Conservation (phyloP, 495 filamentous ascomycete genomes). For the Staphylotrichum longicolle region DNA sequence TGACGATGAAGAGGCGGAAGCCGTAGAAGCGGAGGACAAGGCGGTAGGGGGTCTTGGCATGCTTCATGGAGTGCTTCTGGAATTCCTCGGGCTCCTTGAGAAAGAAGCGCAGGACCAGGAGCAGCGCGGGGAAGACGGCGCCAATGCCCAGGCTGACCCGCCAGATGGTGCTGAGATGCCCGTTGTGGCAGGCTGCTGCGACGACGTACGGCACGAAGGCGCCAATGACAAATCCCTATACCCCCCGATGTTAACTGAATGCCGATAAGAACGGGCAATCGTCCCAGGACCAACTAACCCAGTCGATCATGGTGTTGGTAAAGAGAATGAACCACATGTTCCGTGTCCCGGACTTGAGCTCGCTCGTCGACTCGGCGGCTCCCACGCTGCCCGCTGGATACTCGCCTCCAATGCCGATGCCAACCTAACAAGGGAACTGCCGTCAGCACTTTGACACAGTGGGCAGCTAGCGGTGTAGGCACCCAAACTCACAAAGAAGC, state of each 20-base stretch:
- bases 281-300: slow-evolving; percentile 29
- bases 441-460: background rate
- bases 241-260: background rate
- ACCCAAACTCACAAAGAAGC: slow-evolving; percentile 68
- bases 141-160: slow-evolving; percentile 74
- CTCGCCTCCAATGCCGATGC: slow-evolving; percentile 65
- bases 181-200: slow-evolving; percentile 63
- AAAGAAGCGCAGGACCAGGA: slow-evolving; percentile 72
- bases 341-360: slow-evolving; percentile 73
- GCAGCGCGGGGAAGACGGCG: slow-evolving; percentile 69
- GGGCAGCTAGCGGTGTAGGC: no score
- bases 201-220: slow-evolving; percentile 71
- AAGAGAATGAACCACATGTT: slow-evolving; percentile 93
- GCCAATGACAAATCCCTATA: slow-evolving; percentile 65
- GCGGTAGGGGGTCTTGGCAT: slow-evolving; percentile 55
- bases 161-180: slow-evolving; percentile 73
- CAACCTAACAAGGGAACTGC: slow-evolving; percentile 36
- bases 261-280: slow-evolving; percentile 10
- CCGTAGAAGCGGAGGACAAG: slow-evolving; percentile 59
- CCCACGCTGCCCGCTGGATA: slow-evolving; percentile 88
- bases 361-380: slow-evolving; percentile 77
- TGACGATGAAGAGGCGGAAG: slow-evolving; percentile 63
- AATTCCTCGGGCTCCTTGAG: slow-evolving; percentile 83
- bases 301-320: slow-evolving; percentile 86
- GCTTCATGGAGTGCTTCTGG: slow-evolving; percentile 53